Conservation (phyloP, 495 filamentous ascomycete species). For the Aspergillus nanangensis region DNA sequence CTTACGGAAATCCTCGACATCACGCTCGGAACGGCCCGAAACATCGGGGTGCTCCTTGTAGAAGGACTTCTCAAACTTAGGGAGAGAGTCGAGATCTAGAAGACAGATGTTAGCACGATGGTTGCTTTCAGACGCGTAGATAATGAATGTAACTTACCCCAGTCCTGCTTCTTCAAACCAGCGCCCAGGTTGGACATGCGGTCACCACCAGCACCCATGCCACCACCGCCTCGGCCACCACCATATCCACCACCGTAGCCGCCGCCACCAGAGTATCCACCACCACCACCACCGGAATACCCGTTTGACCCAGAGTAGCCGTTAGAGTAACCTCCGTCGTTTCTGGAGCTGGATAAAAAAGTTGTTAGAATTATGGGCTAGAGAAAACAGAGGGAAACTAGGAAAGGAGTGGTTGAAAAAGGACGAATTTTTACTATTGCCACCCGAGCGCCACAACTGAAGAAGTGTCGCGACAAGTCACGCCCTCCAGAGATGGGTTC, state of each 20-base stretch:
- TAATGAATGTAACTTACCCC: slow-evolving; percentile 56
- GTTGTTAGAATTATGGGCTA: slow-evolving; percentile 13
- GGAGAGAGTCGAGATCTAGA: slow-evolving; percentile 69
- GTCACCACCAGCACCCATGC: slow-evolving; percentile 69
- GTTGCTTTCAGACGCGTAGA: neutral
- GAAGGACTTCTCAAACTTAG: slow-evolving; percentile 99
- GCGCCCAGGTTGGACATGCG: slow-evolving; percentile 90
- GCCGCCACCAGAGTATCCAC: slow-evolving; percentile 46
- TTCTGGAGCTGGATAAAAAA: slow-evolving; percentile 31
- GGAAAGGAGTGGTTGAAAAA: neutral
- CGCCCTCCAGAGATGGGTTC: too few species aligned
- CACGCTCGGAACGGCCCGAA: slow-evolving; percentile 62
- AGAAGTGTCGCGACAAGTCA: too few species aligned
- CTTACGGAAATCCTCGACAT: slow-evolving; percentile 83
- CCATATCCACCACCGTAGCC: slow-evolving; percentile 45
- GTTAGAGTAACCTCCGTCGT: slow-evolving; percentile 42
- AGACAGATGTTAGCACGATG: slow-evolving; percentile 20
- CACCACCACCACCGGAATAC: slow-evolving; percentile 59
- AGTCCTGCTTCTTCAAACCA: slow-evolving; percentile 76
- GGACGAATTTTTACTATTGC: neutral
- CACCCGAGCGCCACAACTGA: neutral
- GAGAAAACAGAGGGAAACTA: neutral
- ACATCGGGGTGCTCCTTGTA: slow-evolving; percentile 92
- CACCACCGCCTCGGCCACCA: slow-evolving; percentile 42
- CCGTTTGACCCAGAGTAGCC: slow-evolving; percentile 33